phyloP scores from a whole-genome alignment of 305 asterid genomes.

The Ilex paraguariensis region DNA sequence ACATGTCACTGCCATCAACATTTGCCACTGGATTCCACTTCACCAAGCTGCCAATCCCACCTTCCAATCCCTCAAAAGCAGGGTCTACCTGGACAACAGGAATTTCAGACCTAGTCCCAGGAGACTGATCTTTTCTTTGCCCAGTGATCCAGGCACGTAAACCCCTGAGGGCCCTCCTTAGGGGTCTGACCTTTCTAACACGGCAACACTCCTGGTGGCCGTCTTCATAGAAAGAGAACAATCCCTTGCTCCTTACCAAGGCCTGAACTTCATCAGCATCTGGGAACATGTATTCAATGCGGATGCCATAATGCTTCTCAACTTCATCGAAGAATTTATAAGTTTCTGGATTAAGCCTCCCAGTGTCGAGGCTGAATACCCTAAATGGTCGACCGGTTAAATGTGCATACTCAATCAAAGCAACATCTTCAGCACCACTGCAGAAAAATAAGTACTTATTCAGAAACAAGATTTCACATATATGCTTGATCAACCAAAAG shows the following conservation, averaged over 20 bases:
- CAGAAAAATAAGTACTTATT: slow-evolving; percentile 2
- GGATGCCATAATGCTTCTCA: slow-evolving; percentile 69
- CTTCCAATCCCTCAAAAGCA: slow-evolving; percentile 78
- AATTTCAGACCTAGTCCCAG: slow-evolving; percentile 87
- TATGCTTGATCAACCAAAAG: too few relatives aligned
- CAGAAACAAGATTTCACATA: too few relatives aligned
- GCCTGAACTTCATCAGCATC: slow-evolving; percentile 55
- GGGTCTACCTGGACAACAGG: slow-evolving; percentile 95
- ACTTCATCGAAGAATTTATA: slow-evolving; percentile 70
- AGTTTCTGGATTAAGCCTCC: slow-evolving; percentile 83
- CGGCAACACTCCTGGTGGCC: slow-evolving; percentile 99
- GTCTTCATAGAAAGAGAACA: slow-evolving; percentile 90
- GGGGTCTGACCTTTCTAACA: slow-evolving; percentile 83
- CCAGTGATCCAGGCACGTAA: slow-evolving; percentile 97
- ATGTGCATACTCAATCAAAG: slow-evolving; percentile 86
- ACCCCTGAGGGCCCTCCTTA: slow-evolving; percentile 83
- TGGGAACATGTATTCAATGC: slow-evolving; percentile 80
- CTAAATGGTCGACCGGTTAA: slow-evolving; percentile 81
- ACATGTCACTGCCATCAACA: slow-evolving; percentile 60
- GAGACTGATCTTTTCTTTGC: slow-evolving; percentile 96
- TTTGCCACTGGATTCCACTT: slow-evolving; percentile 96
- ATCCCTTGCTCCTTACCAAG: slow-evolving; percentile 71
- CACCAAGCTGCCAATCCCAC: slow-evolving; percentile 86
- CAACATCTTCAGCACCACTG: slow-evolving; percentile 99
- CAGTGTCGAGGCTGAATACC: slow-evolving; percentile 91